Evolutionary conservation across 1,284 basidiomycete species (phyloP).

Genomic region (Ustilago esculenta): DNA sequence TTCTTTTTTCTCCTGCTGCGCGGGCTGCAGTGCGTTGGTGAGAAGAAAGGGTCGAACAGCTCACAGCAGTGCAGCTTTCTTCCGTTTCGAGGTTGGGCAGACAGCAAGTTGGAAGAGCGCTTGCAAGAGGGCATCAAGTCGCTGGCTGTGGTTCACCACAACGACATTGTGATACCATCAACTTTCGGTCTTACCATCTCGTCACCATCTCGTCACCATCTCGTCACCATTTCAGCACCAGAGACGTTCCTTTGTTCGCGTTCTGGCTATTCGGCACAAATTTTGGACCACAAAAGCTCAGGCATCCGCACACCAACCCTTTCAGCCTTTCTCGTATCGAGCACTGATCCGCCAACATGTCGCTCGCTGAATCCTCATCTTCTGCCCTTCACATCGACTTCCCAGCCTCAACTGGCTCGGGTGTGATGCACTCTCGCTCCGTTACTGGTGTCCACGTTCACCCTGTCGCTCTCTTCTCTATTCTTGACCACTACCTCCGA

Average conservation of each 20-base stretch:
- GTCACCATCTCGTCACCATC: slow-evolving; percentile 11
- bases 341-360: slow-evolving; percentile 26
- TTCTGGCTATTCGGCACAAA: too few relatives aligned
- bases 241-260: too few relatives aligned
- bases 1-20: background rate
- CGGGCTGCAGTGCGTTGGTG: background rate
- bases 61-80: too few relatives aligned
- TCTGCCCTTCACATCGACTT: slow-evolving; percentile 65
- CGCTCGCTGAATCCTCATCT: slow-evolving; percentile 50
- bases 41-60: background rate
- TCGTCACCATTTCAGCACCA: slow-evolving; percentile 9
- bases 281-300: too few relatives aligned
- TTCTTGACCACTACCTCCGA: slow-evolving; percentile 96
- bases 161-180: slow-evolving; percentile 3
- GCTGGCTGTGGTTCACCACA: too few relatives aligned
- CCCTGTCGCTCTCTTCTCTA: slow-evolving; percentile 79
- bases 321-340: background rate
- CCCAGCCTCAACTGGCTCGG: slow-evolving; percentile 59
- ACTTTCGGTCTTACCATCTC: background rate
- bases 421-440: slow-evolving; percentile 63
- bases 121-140: too few relatives aligned
- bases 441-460: slow-evolving; percentile 64
- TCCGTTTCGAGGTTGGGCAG: too few relatives aligned
- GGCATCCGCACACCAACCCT: background rate
- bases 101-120: too few relatives aligned